Percentiles rank a stretch among this genome's conserved stretches.
These are phyloP conservation scores for Cydonia oblonga DNA, from an alignment of 331 rosid genomes.

Conservation along the genomic window DNA sequence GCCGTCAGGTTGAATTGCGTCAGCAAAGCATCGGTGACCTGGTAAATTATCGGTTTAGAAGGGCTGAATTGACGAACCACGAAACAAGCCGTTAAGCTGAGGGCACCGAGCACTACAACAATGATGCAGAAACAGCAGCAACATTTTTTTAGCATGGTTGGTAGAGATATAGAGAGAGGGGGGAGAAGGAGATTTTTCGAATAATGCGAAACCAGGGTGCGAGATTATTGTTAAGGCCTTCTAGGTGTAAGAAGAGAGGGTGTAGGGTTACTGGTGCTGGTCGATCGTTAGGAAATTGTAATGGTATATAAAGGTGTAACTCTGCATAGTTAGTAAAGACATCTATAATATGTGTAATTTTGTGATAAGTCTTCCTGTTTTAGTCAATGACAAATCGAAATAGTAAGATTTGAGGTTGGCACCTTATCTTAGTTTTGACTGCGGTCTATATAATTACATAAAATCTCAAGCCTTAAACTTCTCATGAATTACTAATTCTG, in stretches of 20 bases:
- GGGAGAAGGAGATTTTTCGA: background rate
- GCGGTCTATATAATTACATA: background rate
- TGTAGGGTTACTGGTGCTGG: background rate
- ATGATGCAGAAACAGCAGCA: background rate
- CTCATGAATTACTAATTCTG: background rate
- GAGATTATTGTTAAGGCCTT: background rate
- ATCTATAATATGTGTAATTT: background rate
- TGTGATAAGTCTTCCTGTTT: background rate
- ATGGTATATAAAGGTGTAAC: background rate
- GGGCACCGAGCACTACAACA: background rate
- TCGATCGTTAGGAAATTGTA: background rate
- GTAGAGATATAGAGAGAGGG: background rate
- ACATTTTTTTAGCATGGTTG: background rate
- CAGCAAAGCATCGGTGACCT: background rate
- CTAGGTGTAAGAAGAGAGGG: background rate
- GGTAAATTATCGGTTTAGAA: background rate
- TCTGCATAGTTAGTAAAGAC: background rate
- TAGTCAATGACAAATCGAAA: background rate
- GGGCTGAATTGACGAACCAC: background rate
- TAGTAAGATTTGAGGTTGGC: background rate
- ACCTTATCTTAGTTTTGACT: background rate
- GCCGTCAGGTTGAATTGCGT: background rate
- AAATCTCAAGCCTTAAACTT: background rate
- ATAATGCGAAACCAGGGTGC: background rate
- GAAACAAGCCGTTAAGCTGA: background rate